These are phyloP conservation scores for Diplodia corticola DNA, from an alignment of 2,329 filamentous ascomycete genomes.

Conservation along the genomic window DNA sequence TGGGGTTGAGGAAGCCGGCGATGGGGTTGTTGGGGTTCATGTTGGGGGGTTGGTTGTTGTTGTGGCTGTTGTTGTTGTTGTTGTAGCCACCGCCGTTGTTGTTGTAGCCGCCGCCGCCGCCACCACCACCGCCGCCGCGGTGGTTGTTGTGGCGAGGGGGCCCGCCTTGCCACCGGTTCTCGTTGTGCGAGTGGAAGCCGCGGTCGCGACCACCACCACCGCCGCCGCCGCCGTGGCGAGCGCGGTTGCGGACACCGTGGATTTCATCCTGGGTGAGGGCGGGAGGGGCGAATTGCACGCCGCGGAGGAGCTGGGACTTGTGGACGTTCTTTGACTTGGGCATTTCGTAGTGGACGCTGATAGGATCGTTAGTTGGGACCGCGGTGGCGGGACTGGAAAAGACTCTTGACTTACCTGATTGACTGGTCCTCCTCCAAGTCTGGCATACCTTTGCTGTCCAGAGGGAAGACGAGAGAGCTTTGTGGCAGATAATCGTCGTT, in stretches of 20 bases:
- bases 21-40: constrained; percentile 31
- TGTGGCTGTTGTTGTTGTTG: constrained; percentile 24
- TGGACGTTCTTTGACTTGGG: constrained; percentile 71
- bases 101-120: constrained; percentile 9
- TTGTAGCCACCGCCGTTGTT: constrained; percentile 21
- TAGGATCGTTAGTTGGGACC: constrained; percentile 26
- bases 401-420: constrained; percentile 63
- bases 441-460: constrained; percentile 70
- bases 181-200: constrained; percentile 36
- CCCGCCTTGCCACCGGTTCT: constrained; percentile 24
- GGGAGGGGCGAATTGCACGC: constrained; percentile 70
- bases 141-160: constrained; percentile 28
- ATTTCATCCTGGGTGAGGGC: constrained; percentile 76
- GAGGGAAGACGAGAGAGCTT: constrained; percentile 73
- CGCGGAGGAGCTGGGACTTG: constrained; percentile 91
- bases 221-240: constrained; percentile 70
- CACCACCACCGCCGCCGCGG: constrained; percentile 24
- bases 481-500: constrained; percentile 84
- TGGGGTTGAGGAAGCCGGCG: constrained; percentile 30
- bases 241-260: constrained; percentile 67
- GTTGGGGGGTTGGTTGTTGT: neutral
- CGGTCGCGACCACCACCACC: constrained; percentile 52
- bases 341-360: constrained; percentile 82
- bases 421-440: constrained; percentile 82
- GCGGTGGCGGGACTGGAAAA: constrained; percentile 29